Evolutionary conservation across 768 basidiomycete genomes (phyloP), one percentile per base, ranked within the genome.

Genomic region (Suillus clintonianus): DNA sequence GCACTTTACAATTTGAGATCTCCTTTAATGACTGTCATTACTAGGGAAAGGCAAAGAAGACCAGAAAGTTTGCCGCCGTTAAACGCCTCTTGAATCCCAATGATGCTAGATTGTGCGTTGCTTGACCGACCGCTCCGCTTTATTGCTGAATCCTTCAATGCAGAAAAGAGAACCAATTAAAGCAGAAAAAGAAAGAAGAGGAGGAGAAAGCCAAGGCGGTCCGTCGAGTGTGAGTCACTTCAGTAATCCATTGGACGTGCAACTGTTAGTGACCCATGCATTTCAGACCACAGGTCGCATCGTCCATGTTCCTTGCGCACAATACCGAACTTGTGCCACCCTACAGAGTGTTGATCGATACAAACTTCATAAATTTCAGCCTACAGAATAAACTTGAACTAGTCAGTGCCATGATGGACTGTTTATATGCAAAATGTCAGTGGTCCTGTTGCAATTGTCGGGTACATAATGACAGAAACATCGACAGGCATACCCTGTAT

Each of bases 381-480:
- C 83, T 99, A 56, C 97, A 99, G 80, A 99, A 99, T 78, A 97
- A 98, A 76, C 80, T 99, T 67, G 97, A 99, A 76, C 84, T 99
- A 61, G 83, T 98, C 24, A 88, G 90, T 70, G 95, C 93, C n/a
- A 98, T 99, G 97, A 99, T 99, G 97, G 97, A 99, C 72, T 97
- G 95, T 71, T 82, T 99, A 17, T 97, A 94, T 77, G 97, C 97
- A 14, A 99, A 99, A 81, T 98, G 97, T 97, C 68, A 62, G 86
- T 76, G 41, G 6, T 45, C 11, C 17, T 51, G 36, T 19, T 58
- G 27, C 14, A 17, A 54, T 58, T 54, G 37, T 19, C 13, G 5
- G 5, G 54, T 59, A 45, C 62, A 34, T 42, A 43, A 58, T 68
- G 43, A 67, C 50, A 58, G 19, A 60, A 14, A 48, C 50, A 30